Percentiles rank a stretch among this genome's conserved stretches.
Conservation (phyloP, 192 early-diverging fungal species). For the Umbelopsis ramanniana region DNA sequence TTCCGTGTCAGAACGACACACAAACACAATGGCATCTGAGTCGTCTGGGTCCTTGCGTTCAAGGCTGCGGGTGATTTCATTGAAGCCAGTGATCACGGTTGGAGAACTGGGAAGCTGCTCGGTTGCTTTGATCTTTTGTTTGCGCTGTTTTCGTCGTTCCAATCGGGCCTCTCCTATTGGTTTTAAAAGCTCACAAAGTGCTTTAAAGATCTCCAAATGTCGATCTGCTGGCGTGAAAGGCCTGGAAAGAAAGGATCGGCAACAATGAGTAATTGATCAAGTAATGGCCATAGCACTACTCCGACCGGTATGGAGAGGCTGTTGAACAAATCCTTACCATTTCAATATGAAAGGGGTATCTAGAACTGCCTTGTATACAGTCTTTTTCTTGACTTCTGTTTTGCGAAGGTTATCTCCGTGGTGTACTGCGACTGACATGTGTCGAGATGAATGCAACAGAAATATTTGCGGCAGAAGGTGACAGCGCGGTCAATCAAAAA, state of each 20-base stretch:
- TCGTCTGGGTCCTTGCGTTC: slow-evolving; percentile 12
- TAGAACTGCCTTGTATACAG: slow-evolving; percentile 1
- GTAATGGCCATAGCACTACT: neutral
- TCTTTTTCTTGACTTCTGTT: neutral
- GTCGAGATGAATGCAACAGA: neutral
- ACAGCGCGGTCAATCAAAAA: neutral
- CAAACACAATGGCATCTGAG: slow-evolving; percentile 7
- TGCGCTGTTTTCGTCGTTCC: slow-evolving; percentile 9
- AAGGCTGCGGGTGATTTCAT: neutral
- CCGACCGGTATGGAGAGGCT: neutral
- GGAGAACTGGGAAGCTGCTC: neutral
- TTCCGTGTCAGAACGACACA: slow-evolving; percentile 6
- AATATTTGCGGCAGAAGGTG: neutral
- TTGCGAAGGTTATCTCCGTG: slow-evolving; percentile 10
- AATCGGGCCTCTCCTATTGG: neutral
- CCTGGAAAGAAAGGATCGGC: neutral
- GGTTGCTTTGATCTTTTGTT: neutral
- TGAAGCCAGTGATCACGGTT: slow-evolving; percentile 1
- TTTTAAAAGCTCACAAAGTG: neutral
- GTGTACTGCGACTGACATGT: slow-evolving; percentile 4
- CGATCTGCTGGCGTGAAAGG: neutral
- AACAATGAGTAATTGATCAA: neutral
- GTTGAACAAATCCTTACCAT: slow-evolving; percentile 5
- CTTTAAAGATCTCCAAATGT: neutral
- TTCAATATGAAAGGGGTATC: slow-evolving; percentile 15